Base-by-base conservation (phyloP, 345 rosid genomes). In the Turnera subulata region DNA sequence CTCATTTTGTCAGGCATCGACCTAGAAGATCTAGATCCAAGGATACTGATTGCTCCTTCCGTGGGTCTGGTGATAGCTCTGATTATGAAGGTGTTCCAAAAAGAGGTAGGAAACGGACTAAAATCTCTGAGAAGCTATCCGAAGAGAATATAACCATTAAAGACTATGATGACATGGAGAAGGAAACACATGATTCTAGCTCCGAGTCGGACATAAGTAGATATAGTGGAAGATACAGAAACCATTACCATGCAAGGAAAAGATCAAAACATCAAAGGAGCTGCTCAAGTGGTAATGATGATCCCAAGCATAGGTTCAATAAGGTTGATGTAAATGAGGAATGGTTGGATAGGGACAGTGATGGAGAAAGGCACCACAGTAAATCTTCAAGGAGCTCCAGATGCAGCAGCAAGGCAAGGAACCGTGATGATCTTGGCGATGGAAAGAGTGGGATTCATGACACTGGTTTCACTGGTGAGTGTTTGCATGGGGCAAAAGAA, bases 21-120 rank as follows among this genome's bases (percentile, higher is more conserved):
- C 56, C 76, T 40, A 78, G 73, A 69, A 78, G 83, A 70, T 78
- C 84, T 58, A 73, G 71, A 66, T 78, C 77, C 26, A 76, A 80
- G 61, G 80, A 76, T 46, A 55, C 24, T 55, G 70, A 71, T 63
- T 33, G 13, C 24, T 60, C 16, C 32, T 57, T 40, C 5, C 53
- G 37, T 61, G 54, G 56, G 50, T 69, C 75, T 66, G 40, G 66
- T 50, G 65, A 69, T 68, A 73, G 65, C 64, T 26, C 54, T 50
- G 71, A 23, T 43, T 33, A 32, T 19, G 71, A 72, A 50, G 62
- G 61, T 50, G 47, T 11, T 33, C 35, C 29, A 21, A 23, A 54
- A 29, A 58, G 56, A 25, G 32, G 20, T 44, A 59, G 59, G 38
- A 70, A 59, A 26, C 25, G 33, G 39, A 61, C 18, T 39, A 59